Conservation (phyloP, 1,284 basidiomycete genomes). For the Ceratorhiza oryzae-sativae region DNA sequence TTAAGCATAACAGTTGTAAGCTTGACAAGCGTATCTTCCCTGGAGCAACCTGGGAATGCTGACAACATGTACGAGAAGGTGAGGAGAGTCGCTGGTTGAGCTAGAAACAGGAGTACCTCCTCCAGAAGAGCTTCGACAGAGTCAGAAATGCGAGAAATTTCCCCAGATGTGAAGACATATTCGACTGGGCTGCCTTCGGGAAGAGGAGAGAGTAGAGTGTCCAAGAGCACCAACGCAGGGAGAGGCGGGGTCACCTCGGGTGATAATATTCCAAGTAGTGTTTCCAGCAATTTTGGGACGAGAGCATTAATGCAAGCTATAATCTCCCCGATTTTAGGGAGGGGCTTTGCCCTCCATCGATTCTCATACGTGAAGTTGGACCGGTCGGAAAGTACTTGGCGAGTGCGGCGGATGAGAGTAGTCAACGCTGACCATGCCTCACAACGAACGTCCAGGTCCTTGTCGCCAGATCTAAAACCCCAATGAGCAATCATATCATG, state of each 20-base stretch:
- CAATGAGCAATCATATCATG: neutral
- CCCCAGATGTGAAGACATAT: neutral
- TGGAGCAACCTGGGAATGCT: neutral
- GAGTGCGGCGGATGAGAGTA: slow-evolving; percentile 79
- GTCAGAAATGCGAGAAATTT: neutral
- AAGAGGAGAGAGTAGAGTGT: neutral
- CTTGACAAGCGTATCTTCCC: slow-evolving; percentile 51
- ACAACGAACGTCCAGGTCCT: slow-evolving; percentile 95
- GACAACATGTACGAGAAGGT: slow-evolving; percentile 61
- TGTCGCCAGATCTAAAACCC: slow-evolving; percentile 80
- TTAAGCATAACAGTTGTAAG: slow-evolving; percentile 75
- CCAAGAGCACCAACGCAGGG: neutral
- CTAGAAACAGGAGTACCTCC: slow-evolving; percentile 23
- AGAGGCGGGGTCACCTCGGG: neutral
- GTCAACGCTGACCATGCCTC: slow-evolving; percentile 92
- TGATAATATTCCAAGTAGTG: neutral
- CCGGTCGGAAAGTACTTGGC: slow-evolving; percentile 40
- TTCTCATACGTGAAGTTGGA: neutral
- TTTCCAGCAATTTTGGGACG: neutral
- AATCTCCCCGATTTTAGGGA: neutral
- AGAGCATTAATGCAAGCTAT: neutral
- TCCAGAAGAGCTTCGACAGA: neutral
- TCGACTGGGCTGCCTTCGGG: neutral
- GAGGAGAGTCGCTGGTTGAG: slow-evolving; percentile 58
- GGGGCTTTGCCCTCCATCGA: neutral